Evolutionary conservation across 2,329 filamentous ascomycete genomes (phyloP).

Genomic region (Aspergillus sp.): DNA sequence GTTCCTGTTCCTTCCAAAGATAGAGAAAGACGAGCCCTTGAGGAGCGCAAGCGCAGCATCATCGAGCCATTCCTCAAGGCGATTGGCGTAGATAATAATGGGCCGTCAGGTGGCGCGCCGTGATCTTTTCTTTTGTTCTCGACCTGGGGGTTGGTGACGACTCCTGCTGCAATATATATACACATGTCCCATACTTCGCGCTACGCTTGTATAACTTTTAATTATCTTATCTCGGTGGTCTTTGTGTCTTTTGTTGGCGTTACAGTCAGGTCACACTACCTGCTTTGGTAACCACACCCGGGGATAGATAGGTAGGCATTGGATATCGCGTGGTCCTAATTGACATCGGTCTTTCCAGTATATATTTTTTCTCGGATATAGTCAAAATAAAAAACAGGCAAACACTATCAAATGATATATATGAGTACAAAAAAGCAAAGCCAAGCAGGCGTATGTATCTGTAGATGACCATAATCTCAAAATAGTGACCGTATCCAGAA

Average conservation of each 20-base stretch:
- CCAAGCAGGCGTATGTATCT: too few relatives aligned
- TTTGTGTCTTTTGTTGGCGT: background rate
- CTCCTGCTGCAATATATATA: conserved; percentile 1
- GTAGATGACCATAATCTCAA: background rate
- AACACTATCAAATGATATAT: background rate
- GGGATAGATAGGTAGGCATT: background rate
- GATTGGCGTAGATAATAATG: conserved; percentile 39
- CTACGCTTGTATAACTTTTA: background rate
- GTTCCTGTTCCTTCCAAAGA: conserved; percentile 49
- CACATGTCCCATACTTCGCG: background rate
- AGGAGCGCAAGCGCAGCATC: conserved; percentile 68
- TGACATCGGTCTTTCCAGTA: background rate
- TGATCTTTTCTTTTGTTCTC: conserved; percentile 5
- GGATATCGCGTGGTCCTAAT: background rate
- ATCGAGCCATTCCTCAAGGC: conserved; percentile 71
- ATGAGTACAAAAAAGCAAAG: too few relatives aligned
- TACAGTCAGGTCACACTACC: background rate
- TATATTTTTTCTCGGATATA: background rate
- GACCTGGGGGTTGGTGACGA: background rate
- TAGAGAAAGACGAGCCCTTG: conserved; percentile 63
- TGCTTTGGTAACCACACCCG: background rate
- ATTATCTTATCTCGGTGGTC: background rate
- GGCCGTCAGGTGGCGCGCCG: conserved; percentile 36
- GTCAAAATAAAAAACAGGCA: background rate
- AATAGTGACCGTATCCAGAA: background rate